Conservation (phyloP, 192 early-diverging fungal genomes). For the Chytriomyces hyalinus region DNA sequence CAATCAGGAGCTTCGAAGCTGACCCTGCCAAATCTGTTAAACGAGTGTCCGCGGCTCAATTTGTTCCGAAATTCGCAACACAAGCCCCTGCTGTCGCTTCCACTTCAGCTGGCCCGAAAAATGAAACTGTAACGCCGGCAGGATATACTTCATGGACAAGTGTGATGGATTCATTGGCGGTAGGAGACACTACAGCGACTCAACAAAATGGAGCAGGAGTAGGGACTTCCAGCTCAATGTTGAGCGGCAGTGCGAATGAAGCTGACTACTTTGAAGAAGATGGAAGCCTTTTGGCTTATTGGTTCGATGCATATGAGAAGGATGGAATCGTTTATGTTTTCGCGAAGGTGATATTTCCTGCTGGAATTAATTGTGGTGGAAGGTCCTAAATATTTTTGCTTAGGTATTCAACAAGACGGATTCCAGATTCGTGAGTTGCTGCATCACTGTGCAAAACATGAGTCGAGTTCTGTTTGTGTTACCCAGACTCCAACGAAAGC, state of each 20-base stretch:
- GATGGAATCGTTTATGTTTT: slow-evolving; percentile 85
- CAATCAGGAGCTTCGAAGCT: slow-evolving; percentile 19
- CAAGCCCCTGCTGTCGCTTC: neutral
- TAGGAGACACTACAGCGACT: slow-evolving; percentile 17
- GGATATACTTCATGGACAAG: slow-evolving; percentile 46
- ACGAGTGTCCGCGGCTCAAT: slow-evolving; percentile 5
- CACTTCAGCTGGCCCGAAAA: neutral
- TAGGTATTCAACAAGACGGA: slow-evolving; percentile 61
- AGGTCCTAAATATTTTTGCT: neutral
- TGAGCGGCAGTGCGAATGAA: slow-evolving; percentile 8
- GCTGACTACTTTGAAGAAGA: slow-evolving; percentile 50
- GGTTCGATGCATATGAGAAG: slow-evolving; percentile 91
- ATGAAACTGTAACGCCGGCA: slow-evolving; percentile 35
- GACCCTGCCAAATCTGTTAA: neutral
- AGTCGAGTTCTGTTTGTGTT: slow-evolving; percentile 90
- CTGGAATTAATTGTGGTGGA: neutral
- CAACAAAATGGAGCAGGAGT: slow-evolving; percentile 4
- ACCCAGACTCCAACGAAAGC: slow-evolving; percentile 59
- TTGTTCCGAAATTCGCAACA: slow-evolving; percentile 33
- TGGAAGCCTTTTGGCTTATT: slow-evolving; percentile 75
- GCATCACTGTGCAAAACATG: slow-evolving; percentile 77
- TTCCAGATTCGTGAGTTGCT: slow-evolving; percentile 77
- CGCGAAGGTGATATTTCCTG: slow-evolving; percentile 74
- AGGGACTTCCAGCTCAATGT: neutral
- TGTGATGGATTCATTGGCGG: slow-evolving; percentile 41